Base-by-base conservation (phyloP, 2,329 filamentous ascomycete genomes). In the Corniculantispora saksenae region DNA sequence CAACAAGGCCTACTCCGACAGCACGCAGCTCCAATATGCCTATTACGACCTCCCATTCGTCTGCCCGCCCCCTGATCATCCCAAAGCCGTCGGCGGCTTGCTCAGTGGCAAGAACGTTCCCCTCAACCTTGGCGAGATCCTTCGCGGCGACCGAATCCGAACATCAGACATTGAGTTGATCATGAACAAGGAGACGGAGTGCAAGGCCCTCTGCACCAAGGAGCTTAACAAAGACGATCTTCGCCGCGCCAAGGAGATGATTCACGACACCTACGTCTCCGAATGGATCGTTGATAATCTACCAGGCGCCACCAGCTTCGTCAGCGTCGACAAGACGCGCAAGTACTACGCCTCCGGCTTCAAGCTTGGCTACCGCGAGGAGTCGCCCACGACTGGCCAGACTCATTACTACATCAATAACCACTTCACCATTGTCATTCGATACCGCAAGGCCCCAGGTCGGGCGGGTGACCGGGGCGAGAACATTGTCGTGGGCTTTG, bases 281-380 rank as follows among this genome's bases (percentile, higher is more conserved):
- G 93, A 97, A 77, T 97, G 93, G 93, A 96, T 97, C 70, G 91
- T 95, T 68, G 93, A 97, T 77, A 97, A 97, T 72, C 83, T 97
- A 12, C 93, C 93, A 1, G 93, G 93, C 8, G 93, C 93, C 43
- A 96, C 93, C 10, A 94, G 90, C 75, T 96, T 96, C 73, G 90
- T 95, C 32, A 94, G 91, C 0, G 90, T 92, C 43, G 93, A 96
- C 77, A 93, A 93, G 79, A 88, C 86, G 55, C 85, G 88, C 72
- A 96, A 94, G 77, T 96, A 97, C 81, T 97, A 97, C 75, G 91
- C 92, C 15, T 89, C 92, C 2, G 93, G 93, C 2, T 97, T 97
- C 83, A 96, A 95, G 78, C 83, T 97, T 64, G 93, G 93, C 8
- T 93, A 91, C 71, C 87, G 88, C 69, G 91, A 94, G 67, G 82